Conservation (phyloP, 2,329 filamentous ascomycete species). For the Fusarium caatingaense region DNA sequence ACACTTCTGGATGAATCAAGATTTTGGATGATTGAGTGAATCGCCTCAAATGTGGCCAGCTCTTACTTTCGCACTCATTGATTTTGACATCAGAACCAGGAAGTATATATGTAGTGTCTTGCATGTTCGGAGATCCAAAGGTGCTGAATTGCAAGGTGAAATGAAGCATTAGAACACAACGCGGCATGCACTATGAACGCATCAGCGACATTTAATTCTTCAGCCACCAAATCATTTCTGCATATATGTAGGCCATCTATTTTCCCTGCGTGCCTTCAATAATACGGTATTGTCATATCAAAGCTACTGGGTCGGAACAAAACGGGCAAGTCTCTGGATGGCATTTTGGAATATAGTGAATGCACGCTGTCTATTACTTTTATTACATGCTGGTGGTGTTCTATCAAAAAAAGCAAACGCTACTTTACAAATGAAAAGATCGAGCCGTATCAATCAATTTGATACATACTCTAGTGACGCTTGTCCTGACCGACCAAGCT, state of each 20-base stretch:
- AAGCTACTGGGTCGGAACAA: neutral
- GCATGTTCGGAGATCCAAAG: too few species aligned
- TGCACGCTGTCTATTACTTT: neutral
- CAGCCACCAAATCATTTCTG: neutral
- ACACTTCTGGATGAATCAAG: neutral
- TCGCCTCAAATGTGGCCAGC: too few species aligned
- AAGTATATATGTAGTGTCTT: neutral
- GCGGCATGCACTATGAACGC: neutral
- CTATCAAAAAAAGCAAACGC: slow-evolving; percentile 6
- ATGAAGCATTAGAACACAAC: neutral
- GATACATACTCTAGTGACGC: slow-evolving; percentile 36
- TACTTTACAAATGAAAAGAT: slow-evolving; percentile 5
- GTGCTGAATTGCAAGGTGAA: neutral
- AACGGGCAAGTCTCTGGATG: neutral
- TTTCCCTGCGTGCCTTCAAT: too few species aligned
- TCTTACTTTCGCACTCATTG: too few species aligned
- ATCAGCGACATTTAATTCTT: neutral
- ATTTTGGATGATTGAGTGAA: neutral
- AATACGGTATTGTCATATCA: too few species aligned
- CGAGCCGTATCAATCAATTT: slow-evolving; percentile 10
- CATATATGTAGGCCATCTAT: too few species aligned
- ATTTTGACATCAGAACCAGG: too few species aligned
- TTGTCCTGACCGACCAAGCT: slow-evolving; percentile 36
- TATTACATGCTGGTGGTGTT: neutral
- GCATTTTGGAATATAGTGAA: neutral